Evolutionary conservation across 139 green algal species (phyloP).

Genomic region (Chlorella ohadii): DNA sequence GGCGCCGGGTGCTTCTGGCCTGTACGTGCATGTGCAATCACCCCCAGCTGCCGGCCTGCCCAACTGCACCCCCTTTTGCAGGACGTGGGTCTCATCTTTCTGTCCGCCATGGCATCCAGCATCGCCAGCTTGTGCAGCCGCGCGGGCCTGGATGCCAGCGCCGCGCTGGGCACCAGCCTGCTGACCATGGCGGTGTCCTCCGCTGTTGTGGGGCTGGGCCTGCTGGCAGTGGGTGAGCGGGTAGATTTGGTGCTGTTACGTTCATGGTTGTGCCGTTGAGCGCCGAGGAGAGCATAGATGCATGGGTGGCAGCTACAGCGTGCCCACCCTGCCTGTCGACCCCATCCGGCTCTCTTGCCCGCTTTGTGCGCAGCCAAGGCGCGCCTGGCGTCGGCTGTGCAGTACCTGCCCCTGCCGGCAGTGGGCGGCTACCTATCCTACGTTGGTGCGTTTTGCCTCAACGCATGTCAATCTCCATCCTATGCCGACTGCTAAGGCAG

Average conservation of each 20-base stretch:
- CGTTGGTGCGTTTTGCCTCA: slow-evolving; percentile 39
- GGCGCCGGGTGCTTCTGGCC: too few species aligned
- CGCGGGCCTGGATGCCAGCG: not conserved
- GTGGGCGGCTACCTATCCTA: slow-evolving; percentile 77
- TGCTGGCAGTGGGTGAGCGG: slow-evolving; percentile 33
- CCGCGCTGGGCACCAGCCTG: slow-evolving; percentile 68
- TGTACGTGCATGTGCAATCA: too few species aligned
- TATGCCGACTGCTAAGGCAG: too few species aligned
- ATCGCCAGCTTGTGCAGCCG: slow-evolving; percentile 51
- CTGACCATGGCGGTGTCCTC: slow-evolving; percentile 68
- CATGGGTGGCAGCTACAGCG: too few species aligned
- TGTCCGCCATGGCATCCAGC: slow-evolving; percentile 73
- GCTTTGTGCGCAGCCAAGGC: slow-evolving; percentile 67
- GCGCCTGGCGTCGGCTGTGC: slow-evolving; percentile 65
- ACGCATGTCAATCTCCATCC: too few species aligned
- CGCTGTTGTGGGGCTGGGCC: slow-evolving; percentile 57
- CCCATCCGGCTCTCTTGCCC: too few species aligned
- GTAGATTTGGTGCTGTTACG: too few species aligned
- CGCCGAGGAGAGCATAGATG: not conserved
- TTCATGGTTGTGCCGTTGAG: not conserved
- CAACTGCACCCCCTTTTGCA: not conserved
- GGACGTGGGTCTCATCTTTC: slow-evolving; percentile 77
- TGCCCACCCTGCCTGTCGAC: too few species aligned
- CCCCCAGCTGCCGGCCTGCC: not conserved
- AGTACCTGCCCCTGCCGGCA: slow-evolving; percentile 80